A percentile compares a stretch with the other conserved stretches of the same genome.
Conservation (phyloP, 371 early-diverging fungal species). For the Mortierella sp. region DNA sequence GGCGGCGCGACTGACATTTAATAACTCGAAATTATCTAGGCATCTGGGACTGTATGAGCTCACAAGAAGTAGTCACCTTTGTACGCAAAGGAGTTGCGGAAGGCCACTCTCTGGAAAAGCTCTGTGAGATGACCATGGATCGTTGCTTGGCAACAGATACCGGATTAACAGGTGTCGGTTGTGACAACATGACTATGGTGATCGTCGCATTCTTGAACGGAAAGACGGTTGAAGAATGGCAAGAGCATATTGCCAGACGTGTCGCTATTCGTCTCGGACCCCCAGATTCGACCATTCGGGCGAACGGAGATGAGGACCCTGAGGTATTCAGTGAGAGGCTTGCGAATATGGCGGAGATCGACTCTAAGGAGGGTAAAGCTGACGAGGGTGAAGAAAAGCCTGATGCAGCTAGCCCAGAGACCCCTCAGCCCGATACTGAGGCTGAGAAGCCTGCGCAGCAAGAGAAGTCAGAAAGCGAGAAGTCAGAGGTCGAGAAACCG, state of each 20-base stretch:
- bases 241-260: conserved; percentile 47
- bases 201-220: conserved; percentile 90
- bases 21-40: conserved; percentile 55
- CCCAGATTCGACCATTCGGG: conserved; percentile 19
- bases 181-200: conserved; percentile 98
- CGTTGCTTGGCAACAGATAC: conserved; percentile 86
- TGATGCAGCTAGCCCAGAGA: neutral
- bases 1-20: neutral
- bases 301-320: conserved; percentile 45
- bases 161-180: conserved; percentile 91
- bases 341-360: neutral
- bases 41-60: conserved; percentile 97
- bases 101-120: conserved; percentile 61
- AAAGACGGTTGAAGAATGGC: conserved; percentile 77
- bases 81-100: conserved; percentile 74
- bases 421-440: neutral
- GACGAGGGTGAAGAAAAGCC: conserved; percentile 8
- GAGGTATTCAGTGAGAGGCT: conserved; percentile 20
- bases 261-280: conserved; percentile 36
- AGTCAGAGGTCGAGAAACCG: conserved; percentile 2
- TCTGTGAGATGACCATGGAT: conserved; percentile 93
- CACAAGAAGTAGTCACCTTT: conserved; percentile 88
- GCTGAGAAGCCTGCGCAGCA: neutral
- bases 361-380: neutral
- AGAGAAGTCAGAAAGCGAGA: neutral